Percentiles rank a stretch among this genome's conserved stretches.
These are phyloP conservation scores for Fusarium euwallaceae DNA, from an alignment of 2,329 filamentous ascomycete species.

Conservation along the genomic window DNA sequence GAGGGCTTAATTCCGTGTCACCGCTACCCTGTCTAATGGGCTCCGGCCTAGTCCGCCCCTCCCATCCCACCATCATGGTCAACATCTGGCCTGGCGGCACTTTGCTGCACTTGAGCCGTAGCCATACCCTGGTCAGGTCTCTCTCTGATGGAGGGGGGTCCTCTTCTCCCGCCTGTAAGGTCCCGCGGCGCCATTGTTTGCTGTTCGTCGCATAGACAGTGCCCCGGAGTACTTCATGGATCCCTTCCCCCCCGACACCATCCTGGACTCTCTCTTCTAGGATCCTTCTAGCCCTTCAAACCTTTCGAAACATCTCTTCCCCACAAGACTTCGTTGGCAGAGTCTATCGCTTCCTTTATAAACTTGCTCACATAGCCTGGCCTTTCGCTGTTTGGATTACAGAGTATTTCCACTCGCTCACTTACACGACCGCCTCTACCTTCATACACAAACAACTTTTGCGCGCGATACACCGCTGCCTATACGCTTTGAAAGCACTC, in stretches of 20 bases:
- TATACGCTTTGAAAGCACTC: constrained; percentile 43
- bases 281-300: constrained; percentile 36
- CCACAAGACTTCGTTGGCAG: constrained; percentile 68
- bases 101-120: constrained; percentile 17
- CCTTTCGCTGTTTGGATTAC: constrained; percentile 44
- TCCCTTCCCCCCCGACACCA: constrained; percentile 25
- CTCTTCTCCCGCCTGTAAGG: not conserved
- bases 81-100: constrained; percentile 25
- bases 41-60: constrained; percentile 24
- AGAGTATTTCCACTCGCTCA: constrained; percentile 46
- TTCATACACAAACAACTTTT: constrained; percentile 12
- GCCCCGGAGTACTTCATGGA: constrained; percentile 42
- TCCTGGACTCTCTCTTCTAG: not conserved
- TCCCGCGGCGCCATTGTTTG: constrained; percentile 21
- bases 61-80: constrained; percentile 31
- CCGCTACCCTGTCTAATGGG: constrained; percentile 35
- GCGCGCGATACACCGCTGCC: constrained; percentile 30
- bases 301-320: constrained; percentile 41
- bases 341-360: constrained; percentile 56
- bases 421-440: constrained; percentile 33
- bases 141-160: not conserved
- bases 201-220: constrained; percentile 25
- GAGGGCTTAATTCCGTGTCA: constrained; percentile 22
- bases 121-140: constrained; percentile 12
- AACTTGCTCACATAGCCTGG: constrained; percentile 39